Evolutionary conservation across 495 filamentous ascomycete genomes (phyloP).

Genomic region (Penicillium paradoxum): DNA sequence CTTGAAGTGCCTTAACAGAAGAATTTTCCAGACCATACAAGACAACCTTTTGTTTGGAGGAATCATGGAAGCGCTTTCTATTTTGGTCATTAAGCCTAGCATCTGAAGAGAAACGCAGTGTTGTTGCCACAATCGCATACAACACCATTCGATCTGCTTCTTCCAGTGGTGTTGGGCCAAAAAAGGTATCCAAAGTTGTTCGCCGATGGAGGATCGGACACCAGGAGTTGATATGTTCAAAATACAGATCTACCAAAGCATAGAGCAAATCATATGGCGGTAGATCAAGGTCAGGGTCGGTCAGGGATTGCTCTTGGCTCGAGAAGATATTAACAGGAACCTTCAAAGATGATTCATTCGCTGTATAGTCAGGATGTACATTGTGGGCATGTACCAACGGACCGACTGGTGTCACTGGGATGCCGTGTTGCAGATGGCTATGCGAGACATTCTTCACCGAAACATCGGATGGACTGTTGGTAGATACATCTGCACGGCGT

Average conservation of each 20-base stretch:
- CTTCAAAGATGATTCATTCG: slow-evolving; percentile 44
- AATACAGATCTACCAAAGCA: slow-evolving; percentile 77
- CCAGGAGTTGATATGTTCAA: slow-evolving; percentile 87
- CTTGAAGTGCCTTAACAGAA: slow-evolving; percentile 80
- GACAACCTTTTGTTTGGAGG: slow-evolving; percentile 79
- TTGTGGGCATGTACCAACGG: slow-evolving; percentile 23
- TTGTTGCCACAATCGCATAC: slow-evolving; percentile 82
- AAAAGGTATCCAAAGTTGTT: slow-evolving; percentile 74
- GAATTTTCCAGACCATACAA: slow-evolving; percentile 82
- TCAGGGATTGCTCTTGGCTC: slow-evolving; percentile 40
- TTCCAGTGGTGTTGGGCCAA: slow-evolving; percentile 66
- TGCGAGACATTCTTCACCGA: slow-evolving; percentile 29
- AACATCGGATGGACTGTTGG: slow-evolving; percentile 35
- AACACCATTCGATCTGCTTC: slow-evolving; percentile 78
- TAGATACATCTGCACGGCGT: slow-evolving; percentile 29
- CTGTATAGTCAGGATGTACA: slow-evolving; percentile 32
- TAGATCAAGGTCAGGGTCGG: slow-evolving; percentile 65
- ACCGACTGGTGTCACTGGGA: slow-evolving; percentile 13
- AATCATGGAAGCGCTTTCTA: slow-evolving; percentile 66
- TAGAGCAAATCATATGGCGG: slow-evolving; percentile 83
- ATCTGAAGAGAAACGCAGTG: slow-evolving; percentile 75
- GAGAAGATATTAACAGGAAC: slow-evolving; percentile 39
- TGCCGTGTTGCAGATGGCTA: slow-evolving; percentile 20
- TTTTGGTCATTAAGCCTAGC: slow-evolving; percentile 63
- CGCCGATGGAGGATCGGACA: slow-evolving; percentile 83